Evolutionary conservation across 495 filamentous ascomycete genomes (phyloP), one percentile per base, ranked within the genome.

Genomic region (Penicillium manginii): DNA sequence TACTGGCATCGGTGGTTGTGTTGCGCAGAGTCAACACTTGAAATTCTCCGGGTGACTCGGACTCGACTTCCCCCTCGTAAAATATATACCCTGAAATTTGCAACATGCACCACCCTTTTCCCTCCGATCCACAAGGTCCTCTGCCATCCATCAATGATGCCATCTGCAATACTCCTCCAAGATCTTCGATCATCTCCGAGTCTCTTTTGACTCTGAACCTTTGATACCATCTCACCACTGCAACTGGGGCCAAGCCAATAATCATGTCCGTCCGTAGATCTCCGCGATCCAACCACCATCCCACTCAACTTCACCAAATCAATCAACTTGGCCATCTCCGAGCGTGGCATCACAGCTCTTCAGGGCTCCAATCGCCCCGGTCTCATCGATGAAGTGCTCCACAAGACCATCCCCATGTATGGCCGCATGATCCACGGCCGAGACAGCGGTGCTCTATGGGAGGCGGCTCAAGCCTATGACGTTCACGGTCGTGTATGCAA

Each of bases 241-340:
- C n/a, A 37, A 4, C 4, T 37, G 17, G 15, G 7, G 5, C 1
- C 22, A 47, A 12, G 21, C 45, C 33, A 58, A 59, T 63, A 60
- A 59, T 65, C 43, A 57, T 51, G 64, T 61, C 39, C 32, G 39
- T 68, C 63, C 39, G 57, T 65, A 96, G 94, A 97, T 80, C 86
- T 97, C 45, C 88, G 96, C 31, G 84, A 93, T 64, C 87, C 90
- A 4, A 83, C 84, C 9, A 97, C 92, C 1, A 87, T 86, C 11
- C 93, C 94, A 0, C 80, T 97, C 52, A 97, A 98, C 67, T 97
- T 98, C 72, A 96, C 92, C 43, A 96, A 91, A 72, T 98, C 96
- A 14, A 99, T 99, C 79, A 99, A 98, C 66, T 79, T 99, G 18
- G 92, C 94, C 17, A 75, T 99, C 11, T 97, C 94, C 0, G 91